Evolutionary conservation across 306 rosid genomes (phyloP), one percentile per base, ranked within the genome.

Genomic region (Rosa lucieae): DNA sequence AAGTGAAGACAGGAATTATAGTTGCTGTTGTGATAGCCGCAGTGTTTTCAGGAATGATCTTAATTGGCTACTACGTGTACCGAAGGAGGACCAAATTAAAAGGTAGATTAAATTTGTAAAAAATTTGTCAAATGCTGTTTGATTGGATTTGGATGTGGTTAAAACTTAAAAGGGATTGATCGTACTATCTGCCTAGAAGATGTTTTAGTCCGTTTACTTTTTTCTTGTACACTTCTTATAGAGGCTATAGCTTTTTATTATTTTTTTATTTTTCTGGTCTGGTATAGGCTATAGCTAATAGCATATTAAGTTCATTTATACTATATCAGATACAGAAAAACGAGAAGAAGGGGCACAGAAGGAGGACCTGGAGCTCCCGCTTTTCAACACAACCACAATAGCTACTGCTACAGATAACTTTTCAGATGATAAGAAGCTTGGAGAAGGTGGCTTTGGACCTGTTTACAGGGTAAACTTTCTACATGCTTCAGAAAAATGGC

Each of bases 361-460:
- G 2, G 88, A 89, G 14, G 90, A 85, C 32, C 8, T 82, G 20
- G 91, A 88, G 13, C 88, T 89, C 12, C 93, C 88, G 0, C 71
- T 85, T 3, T 85, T 89, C 12, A 83, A 85, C 58, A 68, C 86
- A 26, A 8, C 82, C 37, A 40, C 82, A 2, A 71, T 91, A 83
- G 62, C 70, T 5, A 44, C 5, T 23, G 93, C 92, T 13, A 91
- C 96, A 0, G 58, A 77, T 51, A 70, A 84, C 71, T 89, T 91
- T 51, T 83, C 93, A 43, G 23, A 18, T 39, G 8, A 74, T 40
- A 83, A 84, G 4, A 86, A 80, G 86, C 86, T 87, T 26, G 92
- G 90, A 1, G 81, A 89, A 83, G 93, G 94, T 32, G 93, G 90
- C 18, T 92, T 92, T 78, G 95, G 93, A 20, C 84, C 85, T 4